Percentiles rank a stretch among this genome's conserved stretches.
These are phyloP conservation scores for Eucalyptus pauciflora DNA, from an alignment of 345 rosid species.

Conservation along the genomic window DNA sequence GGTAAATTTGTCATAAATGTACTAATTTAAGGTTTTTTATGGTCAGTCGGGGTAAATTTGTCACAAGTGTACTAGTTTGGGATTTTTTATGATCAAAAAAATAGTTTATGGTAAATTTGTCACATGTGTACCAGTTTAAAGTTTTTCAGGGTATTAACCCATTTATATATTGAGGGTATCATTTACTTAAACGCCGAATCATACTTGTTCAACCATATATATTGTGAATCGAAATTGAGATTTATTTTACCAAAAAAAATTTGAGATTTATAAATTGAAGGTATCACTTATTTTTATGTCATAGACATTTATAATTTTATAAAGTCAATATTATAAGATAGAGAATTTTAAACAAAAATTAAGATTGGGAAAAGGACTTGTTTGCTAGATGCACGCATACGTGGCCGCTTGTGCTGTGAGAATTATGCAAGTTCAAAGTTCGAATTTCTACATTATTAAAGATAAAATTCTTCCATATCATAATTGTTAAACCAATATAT, in stretches of 20 bases:
- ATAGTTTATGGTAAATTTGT: no score
- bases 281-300: background rate
- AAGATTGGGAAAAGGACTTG: background rate
- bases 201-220: background rate
- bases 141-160: no score
- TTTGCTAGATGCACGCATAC: background rate
- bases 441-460: no score
- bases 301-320: background rate
- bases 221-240: background rate
- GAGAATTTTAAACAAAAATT: background rate
- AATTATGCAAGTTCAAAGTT: no score
- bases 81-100: no score
- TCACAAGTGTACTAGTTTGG: no score
- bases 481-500: background rate
- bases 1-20: no score
- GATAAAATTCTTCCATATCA: no score
- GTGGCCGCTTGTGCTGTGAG: no score
- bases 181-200: background rate
- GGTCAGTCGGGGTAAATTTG: no score
- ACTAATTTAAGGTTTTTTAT: no score
- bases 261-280: background rate
- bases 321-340: background rate
- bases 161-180: background rate
- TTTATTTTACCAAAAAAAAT: background rate
- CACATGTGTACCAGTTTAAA: no score